phyloP scores from a whole-genome alignment of 2,329 filamentous ascomycete genomes.

The Emmonsiellopsis sp. region DNA sequence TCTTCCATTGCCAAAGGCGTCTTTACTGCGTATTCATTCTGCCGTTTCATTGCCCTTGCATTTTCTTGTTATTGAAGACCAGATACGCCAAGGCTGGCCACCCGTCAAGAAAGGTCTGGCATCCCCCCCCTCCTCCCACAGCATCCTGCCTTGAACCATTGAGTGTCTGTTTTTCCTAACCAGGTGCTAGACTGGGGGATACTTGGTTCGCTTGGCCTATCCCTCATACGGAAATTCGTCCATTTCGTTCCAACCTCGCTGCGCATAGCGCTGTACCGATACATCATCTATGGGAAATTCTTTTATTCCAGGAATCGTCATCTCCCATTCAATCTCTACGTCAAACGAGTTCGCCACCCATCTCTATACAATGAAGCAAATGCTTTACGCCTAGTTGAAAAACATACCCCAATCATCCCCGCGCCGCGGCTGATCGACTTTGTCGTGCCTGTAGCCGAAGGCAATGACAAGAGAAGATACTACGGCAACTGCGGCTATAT shows the following conservation, averaged over 20 bases:
- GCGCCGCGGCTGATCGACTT: conserved; percentile 9
- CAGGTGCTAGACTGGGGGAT: neutral
- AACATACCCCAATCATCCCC: conserved; percentile 7
- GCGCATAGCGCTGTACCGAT: neutral
- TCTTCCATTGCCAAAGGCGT: neutral
- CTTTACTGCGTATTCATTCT: neutral
- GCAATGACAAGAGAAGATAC: neutral
- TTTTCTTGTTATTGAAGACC: neutral
- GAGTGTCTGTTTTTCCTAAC: neutral
- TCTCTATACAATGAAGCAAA: conserved; percentile 9
- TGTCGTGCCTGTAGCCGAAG: conserved; percentile 4
- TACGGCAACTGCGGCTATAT: conserved; percentile 3
- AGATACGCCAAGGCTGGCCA: neutral
- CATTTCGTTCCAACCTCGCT: neutral
- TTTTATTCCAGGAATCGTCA: conserved; percentile 3
- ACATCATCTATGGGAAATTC: neutral
- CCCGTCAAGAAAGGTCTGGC: neutral
- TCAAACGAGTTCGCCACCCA: conserved; percentile 3
- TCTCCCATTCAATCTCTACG: conserved; percentile 9
- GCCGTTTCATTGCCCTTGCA: neutral
- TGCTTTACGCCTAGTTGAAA: conserved; percentile 6
- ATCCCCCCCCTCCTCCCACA: neutral
- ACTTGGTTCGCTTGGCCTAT: neutral
- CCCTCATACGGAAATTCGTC: neutral
- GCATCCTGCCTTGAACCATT: neutral